Evolutionary conservation across 2,329 filamentous ascomycete genomes (phyloP).

Genomic region (Talaromyces marneffei): DNA sequence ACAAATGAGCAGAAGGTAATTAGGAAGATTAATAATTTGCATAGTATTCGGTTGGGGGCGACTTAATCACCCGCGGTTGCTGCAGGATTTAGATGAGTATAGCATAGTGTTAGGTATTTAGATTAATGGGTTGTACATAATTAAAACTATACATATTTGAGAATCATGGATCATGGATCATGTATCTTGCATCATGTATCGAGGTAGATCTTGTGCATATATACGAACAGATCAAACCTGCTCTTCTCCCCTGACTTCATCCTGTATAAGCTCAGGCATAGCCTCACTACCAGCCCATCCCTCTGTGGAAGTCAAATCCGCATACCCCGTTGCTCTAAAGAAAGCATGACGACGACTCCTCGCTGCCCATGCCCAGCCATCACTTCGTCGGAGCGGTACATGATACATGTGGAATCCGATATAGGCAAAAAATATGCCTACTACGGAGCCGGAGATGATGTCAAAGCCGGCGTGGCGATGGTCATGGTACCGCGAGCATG

Average conservation of each 20-base stretch:
- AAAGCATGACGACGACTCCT: slow-evolving; percentile 68
- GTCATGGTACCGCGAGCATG: slow-evolving; percentile 80
- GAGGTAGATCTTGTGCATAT: background rate
- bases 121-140: background rate
- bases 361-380: slow-evolving; percentile 85
- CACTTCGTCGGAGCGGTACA: slow-evolving; percentile 68
- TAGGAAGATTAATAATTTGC: slow-evolving; percentile 26
- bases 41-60: slow-evolving; percentile 24
- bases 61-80: slow-evolving; percentile 6
- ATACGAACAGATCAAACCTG: background rate
- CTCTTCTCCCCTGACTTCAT: background rate
- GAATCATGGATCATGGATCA: background rate
- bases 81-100: background rate
- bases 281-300: slow-evolving; percentile 21
- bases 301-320: slow-evolving; percentile 27
- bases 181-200: no score
- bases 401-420: slow-evolving; percentile 83
- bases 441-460: slow-evolving; percentile 74
- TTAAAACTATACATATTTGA: background rate
- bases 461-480: slow-evolving; percentile 92
- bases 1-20: slow-evolving; percentile 24
- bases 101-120: background rate
- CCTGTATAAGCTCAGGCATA: background rate
- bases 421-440: slow-evolving; percentile 66
- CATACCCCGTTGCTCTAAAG: slow-evolving; percentile 28